These are phyloP conservation scores for Saxophila tyrrhenica DNA, from an alignment of 495 filamentous ascomycete genomes.

Conservation along the genomic window DNA sequence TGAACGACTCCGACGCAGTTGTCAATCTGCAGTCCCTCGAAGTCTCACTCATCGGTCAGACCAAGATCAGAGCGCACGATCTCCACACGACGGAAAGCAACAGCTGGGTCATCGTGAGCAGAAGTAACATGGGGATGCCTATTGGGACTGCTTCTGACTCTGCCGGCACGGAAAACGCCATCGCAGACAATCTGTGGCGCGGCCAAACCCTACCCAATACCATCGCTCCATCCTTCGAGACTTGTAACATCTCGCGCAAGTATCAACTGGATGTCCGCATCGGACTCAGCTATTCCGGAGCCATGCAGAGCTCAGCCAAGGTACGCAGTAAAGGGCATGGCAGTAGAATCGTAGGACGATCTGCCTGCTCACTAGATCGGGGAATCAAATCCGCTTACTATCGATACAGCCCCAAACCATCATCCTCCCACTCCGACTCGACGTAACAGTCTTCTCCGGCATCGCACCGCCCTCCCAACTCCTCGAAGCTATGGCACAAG, in stretches of 20 bases:
- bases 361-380: conserved; percentile 20
- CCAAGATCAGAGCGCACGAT: conserved; percentile 64
- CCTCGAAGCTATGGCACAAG: conserved; percentile 50
- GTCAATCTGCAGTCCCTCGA: conserved; percentile 70
- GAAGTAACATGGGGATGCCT: conserved; percentile 54
- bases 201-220: conserved; percentile 62
- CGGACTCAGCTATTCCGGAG: conserved; percentile 49
- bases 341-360: conserved; percentile 7
- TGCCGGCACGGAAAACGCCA: conserved; percentile 49
- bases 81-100: conserved; percentile 50
- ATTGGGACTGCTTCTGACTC: conserved; percentile 48
- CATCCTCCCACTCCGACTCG: conserved; percentile 64
- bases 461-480: conserved; percentile 71
- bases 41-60: conserved; percentile 68
- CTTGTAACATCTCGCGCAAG: conserved; percentile 71
- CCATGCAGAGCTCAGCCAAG: conserved; percentile 5
- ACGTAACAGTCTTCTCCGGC: conserved; percentile 77
- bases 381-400: background rate
- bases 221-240: conserved; percentile 71
- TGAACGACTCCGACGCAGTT: conserved; percentile 49
- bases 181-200: conserved; percentile 61
- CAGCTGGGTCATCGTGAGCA: conserved; percentile 58
- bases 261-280: conserved; percentile 78
- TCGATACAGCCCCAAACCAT: conserved; percentile 49
- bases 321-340: conserved; percentile 11